A percentile compares a stretch with the other conserved stretches of the same genome.
phyloP scores from a whole-genome alignment of 345 rosid species.

The Boechera retrofracta region DNA sequence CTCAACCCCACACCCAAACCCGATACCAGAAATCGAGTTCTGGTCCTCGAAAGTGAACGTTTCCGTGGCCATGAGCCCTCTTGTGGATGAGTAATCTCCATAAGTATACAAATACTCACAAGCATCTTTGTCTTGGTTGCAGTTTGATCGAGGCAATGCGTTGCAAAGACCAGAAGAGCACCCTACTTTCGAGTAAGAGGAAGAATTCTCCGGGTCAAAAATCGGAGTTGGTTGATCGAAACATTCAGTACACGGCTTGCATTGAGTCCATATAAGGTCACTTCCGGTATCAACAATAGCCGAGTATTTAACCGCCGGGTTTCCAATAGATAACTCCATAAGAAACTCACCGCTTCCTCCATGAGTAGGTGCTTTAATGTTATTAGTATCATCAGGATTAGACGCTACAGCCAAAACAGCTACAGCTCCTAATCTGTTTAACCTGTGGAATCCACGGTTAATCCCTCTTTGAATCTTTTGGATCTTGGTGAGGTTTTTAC shows the following conservation, averaged over 20 bases:
- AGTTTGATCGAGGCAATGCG: slow-evolving; percentile 57
- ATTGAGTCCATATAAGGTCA: slow-evolving; percentile 95
- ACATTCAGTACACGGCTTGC: slow-evolving; percentile 81
- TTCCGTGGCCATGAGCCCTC: slow-evolving; percentile 65
- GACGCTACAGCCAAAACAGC: slow-evolving; percentile 56
- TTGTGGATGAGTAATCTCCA: slow-evolving; percentile 90
- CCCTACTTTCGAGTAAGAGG: slow-evolving; percentile 59
- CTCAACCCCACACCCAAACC: slow-evolving; percentile 85
- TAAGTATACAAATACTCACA: slow-evolving; percentile 80
- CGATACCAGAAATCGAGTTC: slow-evolving; percentile 54
- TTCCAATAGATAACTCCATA: slow-evolving; percentile 72
- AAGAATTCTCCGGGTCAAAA: slow-evolving; percentile 75
- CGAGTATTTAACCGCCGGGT: slow-evolving; percentile 59
- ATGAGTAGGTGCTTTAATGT: slow-evolving; percentile 54
- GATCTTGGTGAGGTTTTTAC: slow-evolving; percentile 76
- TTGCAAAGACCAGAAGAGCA: slow-evolving; percentile 68
- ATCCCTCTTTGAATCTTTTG: slow-evolving; percentile 71
- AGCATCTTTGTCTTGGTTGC: slow-evolving; percentile 40
- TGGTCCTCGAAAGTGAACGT: slow-evolving; percentile 69
- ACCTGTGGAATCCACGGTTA: slow-evolving; percentile 64
- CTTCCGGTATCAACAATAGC: slow-evolving; percentile 94
- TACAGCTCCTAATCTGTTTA: slow-evolving; percentile 62
- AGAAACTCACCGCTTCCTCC: slow-evolving; percentile 87
- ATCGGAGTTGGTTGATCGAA: slow-evolving; percentile 74
- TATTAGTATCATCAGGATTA: slow-evolving; percentile 31